Evolutionary conservation across 306 rosid genomes (phyloP).

Genomic region (Dicorynia guianensis): DNA sequence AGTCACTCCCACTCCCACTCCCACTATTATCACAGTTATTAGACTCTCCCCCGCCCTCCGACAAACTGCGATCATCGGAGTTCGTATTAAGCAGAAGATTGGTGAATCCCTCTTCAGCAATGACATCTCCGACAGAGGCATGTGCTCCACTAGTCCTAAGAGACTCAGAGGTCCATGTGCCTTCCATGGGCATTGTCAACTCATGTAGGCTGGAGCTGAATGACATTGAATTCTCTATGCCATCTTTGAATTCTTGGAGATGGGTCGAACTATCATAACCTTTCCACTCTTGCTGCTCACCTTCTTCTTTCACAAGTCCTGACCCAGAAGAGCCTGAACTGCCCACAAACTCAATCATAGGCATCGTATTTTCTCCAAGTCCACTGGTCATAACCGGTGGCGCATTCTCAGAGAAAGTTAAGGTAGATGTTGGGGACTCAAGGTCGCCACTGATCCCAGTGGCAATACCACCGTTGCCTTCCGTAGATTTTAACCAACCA

Average conservation of each 20-base stretch:
- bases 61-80: constrained; percentile 57
- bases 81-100: constrained; percentile 69
- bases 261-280: constrained; percentile 44
- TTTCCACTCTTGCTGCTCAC: constrained; percentile 59
- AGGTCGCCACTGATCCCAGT: constrained; percentile 42
- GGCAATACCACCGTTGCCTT: constrained; percentile 15
- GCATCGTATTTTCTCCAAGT: constrained; percentile 29
- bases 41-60: constrained; percentile 60
- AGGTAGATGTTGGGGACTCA: constrained; percentile 79
- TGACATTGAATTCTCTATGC: constrained; percentile 54
- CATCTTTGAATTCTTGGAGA: constrained; percentile 52
- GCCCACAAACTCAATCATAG: constrained; percentile 70
- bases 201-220: constrained; percentile 53
- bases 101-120: constrained; percentile 75
- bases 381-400: constrained; percentile 38
- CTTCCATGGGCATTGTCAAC: constrained; percentile 55
- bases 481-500: constrained; percentile 41
- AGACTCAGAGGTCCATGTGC: constrained; percentile 50
- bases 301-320: constrained; percentile 52
- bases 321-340: constrained; percentile 53
- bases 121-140: constrained; percentile 27
- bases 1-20: constrained; percentile 33
- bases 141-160: constrained; percentile 36
- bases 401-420: constrained; percentile 56
- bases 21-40: constrained; percentile 44